Evolutionary conservation across 495 filamentous ascomycete genomes (phyloP).

Genomic region (Penicillium daleae): DNA sequence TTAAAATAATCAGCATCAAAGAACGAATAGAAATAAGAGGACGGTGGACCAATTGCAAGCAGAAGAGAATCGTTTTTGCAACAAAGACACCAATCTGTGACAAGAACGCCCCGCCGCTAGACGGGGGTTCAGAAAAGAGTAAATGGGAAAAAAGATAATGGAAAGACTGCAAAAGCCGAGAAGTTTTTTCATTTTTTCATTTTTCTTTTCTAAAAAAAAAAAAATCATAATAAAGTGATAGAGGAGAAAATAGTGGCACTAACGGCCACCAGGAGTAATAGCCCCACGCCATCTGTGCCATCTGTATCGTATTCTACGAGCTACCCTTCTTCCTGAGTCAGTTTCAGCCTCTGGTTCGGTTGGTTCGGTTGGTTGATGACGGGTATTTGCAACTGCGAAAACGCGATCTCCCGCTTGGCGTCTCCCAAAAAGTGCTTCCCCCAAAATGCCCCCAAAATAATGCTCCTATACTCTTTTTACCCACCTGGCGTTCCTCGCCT

Average conservation of each 20-base stretch:
- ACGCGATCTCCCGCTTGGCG: constrained; percentile 10
- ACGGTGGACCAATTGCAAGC: not conserved
- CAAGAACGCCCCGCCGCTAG: constrained; percentile 8
- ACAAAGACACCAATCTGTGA: constrained; percentile 7
- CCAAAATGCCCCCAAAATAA: not conserved
- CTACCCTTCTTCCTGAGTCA: constrained; percentile 22
- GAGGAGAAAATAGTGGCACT: constrained; percentile 17
- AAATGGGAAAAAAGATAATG: constrained; percentile 1
- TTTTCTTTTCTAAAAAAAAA: too few relatives aligned
- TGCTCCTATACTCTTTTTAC: not conserved
- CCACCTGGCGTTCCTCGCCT: not conserved
- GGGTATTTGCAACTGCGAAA: constrained; percentile 19
- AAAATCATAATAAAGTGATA: constrained; percentile 12
- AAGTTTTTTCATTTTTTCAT: too few relatives aligned
- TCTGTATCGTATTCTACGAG: not conserved
- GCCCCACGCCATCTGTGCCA: constrained; percentile 10
- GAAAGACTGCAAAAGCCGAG: constrained; percentile 16
- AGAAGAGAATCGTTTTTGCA: not conserved
- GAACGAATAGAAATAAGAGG: not conserved
- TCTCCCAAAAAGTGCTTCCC: not conserved
- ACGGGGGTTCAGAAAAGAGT: constrained; percentile 14
- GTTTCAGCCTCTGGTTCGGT: constrained; percentile 34
- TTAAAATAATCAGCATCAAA: constrained; percentile 7
- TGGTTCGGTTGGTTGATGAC: constrained; percentile 3
- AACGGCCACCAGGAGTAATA: constrained; percentile 18